Base-by-base conservation (phyloP, 2,329 filamentous ascomycete genomes). In the Zymoseptoria pseudotritici region DNA sequence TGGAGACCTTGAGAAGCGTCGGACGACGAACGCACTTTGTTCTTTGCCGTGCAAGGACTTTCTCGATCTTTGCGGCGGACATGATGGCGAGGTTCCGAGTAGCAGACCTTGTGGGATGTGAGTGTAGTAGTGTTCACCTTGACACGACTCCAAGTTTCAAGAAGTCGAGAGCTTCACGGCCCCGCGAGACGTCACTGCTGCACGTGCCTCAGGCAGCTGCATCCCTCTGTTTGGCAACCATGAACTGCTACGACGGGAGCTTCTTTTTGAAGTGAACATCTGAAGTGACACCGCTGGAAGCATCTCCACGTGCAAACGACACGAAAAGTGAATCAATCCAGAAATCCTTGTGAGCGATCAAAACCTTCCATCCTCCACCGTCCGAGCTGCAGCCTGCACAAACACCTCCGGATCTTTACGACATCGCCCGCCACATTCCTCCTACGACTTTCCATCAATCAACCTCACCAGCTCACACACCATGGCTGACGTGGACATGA, bases 401-500 rank as follows among this genome's bases (percentile, higher is more conserved):
- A 53, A 53, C 52, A 24, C n/a, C n/a, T 26, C 52, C 7, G 20
- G 22, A 52, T 19, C 50, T 24, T 17, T 21, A 21, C 52, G 31
- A 53, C 22, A 20, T 19, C 50, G 21, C 11, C 52, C 52, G 52
- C 26, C 26, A 29, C 20, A 21, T 24, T n/a, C 50, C 56, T 42
- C 26, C 26, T 50, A 53, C 36, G n/a, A 54, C 31, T 21, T 19
- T n/a, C 2, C 1, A 24, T 20, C 5, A 13, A 26, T 3, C 50
- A 53, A 31, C 36, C 17, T 31, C 21, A 13, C 49, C 61, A 57
- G 24, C 11, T 31, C 53, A n/a, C 3, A 20, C 53, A 65, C 17
- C 64, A 97, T 97, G 94, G 90, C 92, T 61, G 94, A 99, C 77
- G 87, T 97, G 55, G 91, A 97, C 72, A 97, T 97, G 94, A 89